These are phyloP conservation scores for Phytophthora multivora DNA, from an alignment of 352 stramenopile genomes.

Conservation along the genomic window DNA sequence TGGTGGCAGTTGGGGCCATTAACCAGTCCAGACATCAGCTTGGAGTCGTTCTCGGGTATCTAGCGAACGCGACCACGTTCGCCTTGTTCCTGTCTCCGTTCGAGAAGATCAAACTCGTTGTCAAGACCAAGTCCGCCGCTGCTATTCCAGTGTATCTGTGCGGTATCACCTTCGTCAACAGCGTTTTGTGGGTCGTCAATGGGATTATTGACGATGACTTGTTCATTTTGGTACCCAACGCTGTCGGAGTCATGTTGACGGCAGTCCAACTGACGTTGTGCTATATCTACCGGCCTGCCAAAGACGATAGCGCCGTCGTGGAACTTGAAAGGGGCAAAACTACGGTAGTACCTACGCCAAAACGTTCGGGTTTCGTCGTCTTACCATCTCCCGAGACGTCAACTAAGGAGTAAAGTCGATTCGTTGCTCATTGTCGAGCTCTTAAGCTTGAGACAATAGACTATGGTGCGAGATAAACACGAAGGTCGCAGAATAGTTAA, in stretches of 20 bases:
- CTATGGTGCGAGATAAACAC: neutral
- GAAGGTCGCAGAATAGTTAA: conserved; percentile 3
- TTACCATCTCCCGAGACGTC: too few species aligned
- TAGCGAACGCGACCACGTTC: conserved; percentile 28
- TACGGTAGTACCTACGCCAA: neutral
- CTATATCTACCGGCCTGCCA: conserved; percentile 37
- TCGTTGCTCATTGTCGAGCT: conserved; percentile 4
- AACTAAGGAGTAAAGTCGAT: neutral
- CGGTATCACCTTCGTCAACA: conserved; percentile 50
- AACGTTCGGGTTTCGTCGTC: too few species aligned
- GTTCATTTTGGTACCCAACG: conserved; percentile 51
- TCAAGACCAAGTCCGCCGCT: conserved; percentile 31
- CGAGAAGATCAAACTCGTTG: conserved; percentile 33
- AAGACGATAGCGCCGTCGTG: too few species aligned
- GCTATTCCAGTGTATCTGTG: conserved; percentile 65
- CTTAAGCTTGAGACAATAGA: neutral
- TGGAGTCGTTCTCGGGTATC: conserved; percentile 23
- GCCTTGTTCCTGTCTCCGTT: conserved; percentile 36
- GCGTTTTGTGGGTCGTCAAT: conserved; percentile 57
- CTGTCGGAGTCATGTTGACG: conserved; percentile 38
- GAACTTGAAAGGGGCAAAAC: neutral
- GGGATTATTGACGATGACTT: conserved; percentile 48
- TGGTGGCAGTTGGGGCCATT: conserved; percentile 20
- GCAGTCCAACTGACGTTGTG: conserved; percentile 53
- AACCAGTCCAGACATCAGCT: conserved; percentile 27